phyloP scores from a whole-genome alignment of 306 rosid species.

The Purshia tridentata region DNA sequence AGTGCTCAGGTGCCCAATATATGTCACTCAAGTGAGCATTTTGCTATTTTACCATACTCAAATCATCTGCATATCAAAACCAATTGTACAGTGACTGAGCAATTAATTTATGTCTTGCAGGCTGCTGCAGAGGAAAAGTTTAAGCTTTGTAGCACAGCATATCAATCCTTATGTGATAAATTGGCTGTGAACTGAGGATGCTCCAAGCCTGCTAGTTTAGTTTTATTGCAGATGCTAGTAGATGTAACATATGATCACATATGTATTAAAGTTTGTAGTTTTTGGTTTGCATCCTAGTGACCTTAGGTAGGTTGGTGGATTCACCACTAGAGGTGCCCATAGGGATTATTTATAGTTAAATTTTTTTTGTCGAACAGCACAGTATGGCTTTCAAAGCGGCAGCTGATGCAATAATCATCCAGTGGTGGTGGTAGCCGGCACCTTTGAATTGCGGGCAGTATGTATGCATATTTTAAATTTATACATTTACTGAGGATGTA shows the following conservation, averaged over 20 bases:
- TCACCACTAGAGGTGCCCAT: neutral
- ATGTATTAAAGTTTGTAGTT: constrained; percentile 14
- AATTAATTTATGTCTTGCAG: constrained; percentile 26
- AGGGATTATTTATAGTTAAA: neutral
- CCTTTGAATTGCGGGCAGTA: constrained; percentile 10
- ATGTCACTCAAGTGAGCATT: too few relatives aligned
- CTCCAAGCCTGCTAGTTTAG: constrained; percentile 10
- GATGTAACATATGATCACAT: constrained; percentile 25
- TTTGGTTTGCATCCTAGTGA: neutral
- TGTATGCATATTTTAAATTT: neutral
- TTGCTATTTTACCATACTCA: neutral
- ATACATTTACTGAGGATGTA: neutral
- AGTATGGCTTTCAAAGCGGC: constrained; percentile 8
- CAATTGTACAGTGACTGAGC: neutral
- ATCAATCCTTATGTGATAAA: constrained; percentile 69
- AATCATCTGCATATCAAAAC: neutral
- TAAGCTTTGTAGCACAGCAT: constrained; percentile 79
- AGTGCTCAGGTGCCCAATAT: neutral
- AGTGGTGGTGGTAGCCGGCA: neutral
- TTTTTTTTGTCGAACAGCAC: neutral
- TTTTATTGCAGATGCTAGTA: constrained; percentile 13
- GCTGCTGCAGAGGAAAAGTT: constrained; percentile 80
- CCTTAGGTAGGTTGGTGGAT: neutral
- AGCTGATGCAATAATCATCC: constrained; percentile 6
- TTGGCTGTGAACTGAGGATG: constrained; percentile 40